These are phyloP conservation scores for Acacia confusa DNA, from an alignment of 306 rosid genomes.

Conservation along the genomic window DNA sequence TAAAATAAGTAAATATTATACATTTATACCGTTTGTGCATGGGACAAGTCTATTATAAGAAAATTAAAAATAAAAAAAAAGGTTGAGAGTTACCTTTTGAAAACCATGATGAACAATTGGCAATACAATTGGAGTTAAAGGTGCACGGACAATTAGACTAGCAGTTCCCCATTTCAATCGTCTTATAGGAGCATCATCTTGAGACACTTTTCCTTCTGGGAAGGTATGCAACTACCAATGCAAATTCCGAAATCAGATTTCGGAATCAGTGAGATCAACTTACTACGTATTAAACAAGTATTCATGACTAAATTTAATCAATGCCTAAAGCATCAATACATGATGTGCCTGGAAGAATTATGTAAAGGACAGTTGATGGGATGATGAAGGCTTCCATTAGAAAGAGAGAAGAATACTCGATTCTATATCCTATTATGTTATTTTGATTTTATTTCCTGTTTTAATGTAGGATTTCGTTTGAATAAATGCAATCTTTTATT, in stretches of 20 bases:
- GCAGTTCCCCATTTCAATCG: constrained; percentile 96
- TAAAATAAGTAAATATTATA: constrained; percentile 10
- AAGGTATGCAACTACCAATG: constrained; percentile 78
- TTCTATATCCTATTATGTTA: background rate
- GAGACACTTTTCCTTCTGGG: constrained; percentile 87
- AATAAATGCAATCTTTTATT: background rate
- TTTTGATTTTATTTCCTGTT: background rate
- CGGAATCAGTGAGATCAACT: background rate
- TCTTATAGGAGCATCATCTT: constrained; percentile 77
- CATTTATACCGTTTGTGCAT: background rate
- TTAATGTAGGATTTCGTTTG: background rate
- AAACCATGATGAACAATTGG: constrained; percentile 87
- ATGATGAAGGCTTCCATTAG: background rate
- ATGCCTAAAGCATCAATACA: background rate
- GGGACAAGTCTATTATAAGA: background rate
- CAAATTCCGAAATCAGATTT: constrained; percentile 25
- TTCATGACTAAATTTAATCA: background rate
- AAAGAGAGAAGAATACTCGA: background rate
- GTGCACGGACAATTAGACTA: constrained; percentile 87
- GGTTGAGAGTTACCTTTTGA: constrained; percentile 56
- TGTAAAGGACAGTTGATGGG: background rate
- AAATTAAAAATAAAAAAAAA: background rate
- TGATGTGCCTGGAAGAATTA: background rate
- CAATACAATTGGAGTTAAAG: constrained; percentile 77
- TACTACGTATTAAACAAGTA: background rate